These are phyloP conservation scores for Alternaria infectoria DNA, from an alignment of 2,329 filamentous ascomycete species.

Conservation along the genomic window DNA sequence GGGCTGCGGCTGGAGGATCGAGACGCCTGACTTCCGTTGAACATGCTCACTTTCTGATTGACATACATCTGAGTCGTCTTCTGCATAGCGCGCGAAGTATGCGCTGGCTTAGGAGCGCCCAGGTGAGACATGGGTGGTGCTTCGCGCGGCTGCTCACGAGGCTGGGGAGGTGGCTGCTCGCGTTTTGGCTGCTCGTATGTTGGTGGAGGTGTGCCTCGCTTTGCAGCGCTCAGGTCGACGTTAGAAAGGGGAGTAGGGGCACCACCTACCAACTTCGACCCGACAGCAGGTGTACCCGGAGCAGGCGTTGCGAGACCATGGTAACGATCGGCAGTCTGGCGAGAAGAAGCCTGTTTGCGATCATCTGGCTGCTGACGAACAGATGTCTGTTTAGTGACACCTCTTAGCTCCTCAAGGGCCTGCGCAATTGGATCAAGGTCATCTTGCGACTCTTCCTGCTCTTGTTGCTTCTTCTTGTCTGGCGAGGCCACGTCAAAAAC, in stretches of 20 bases:
- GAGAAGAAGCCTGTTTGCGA: constrained; percentile 74
- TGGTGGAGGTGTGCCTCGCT: constrained; percentile 81
- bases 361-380: constrained; percentile 82
- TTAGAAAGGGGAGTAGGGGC: constrained; percentile 55
- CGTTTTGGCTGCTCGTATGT: constrained; percentile 73
- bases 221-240: constrained; percentile 59
- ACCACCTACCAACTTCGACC: constrained; percentile 49
- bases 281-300: constrained; percentile 47
- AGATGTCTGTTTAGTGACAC: constrained; percentile 79
- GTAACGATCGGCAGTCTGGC: constrained; percentile 95
- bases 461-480: constrained; percentile 60
- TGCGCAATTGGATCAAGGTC: constrained; percentile 87
- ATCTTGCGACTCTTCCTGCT: constrained; percentile 57
- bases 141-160: neutral
- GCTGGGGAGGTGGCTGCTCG: neutral
- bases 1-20: constrained; percentile 65
- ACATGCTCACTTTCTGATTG: constrained; percentile 81
- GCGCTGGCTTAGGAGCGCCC: constrained; percentile 87
- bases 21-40: constrained; percentile 58
- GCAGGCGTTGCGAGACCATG: constrained; percentile 89
- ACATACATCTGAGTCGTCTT: constrained; percentile 90
- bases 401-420: constrained; percentile 91
- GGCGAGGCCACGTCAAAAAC: constrained; percentile 90
- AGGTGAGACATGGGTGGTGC: constrained; percentile 72
- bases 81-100: constrained; percentile 94